Evolutionary conservation across 2,329 filamentous ascomycete genomes (phyloP), one percentile per base, ranked within the genome.

Genomic region (Teratosphaeria zuluensis): DNA sequence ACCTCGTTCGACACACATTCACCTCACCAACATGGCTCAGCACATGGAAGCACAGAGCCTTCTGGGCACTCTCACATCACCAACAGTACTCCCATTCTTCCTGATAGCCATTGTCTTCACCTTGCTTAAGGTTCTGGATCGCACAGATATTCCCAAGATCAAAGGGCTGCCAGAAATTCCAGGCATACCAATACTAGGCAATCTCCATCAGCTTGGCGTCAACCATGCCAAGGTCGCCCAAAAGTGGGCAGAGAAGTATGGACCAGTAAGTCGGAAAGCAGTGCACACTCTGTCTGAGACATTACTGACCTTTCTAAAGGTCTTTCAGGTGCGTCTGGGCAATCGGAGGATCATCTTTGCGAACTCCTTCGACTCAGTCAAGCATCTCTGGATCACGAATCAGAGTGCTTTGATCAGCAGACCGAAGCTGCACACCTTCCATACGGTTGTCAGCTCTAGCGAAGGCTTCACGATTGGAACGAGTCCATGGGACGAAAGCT

Each of bases 401-500:
- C 88, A 91, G 66, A 89, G 88, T 0, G 81, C 88, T 0, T 76
- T 92, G 59, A 90, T 91, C 66, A 91, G 87, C 0, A 82, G 89
- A 1, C 89, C 89, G 0, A 89, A 80, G 28, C 82, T 91, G 54
- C 88, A 92, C 72, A 92, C 89, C 0, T 92, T 92, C 72, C 89
- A 92, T 73, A 88, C 81, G 4, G 86, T 92, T 3, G 86, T 91
- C 2, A 90, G 88, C 1, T 84, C 80, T 35, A 89, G 86, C 0
- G 86, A 90, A 65, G 88, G 88, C 5, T 88, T 90, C 72, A 92
- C 89, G 0, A 90, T 94, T 61, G 89, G 89, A 1, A 90, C 89
- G 0, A 91, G 88, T 0, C 89, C 89, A 0, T 94, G 89, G 86
- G 88, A 92, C 62, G 88, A 90, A 55, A 89, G 85, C 1, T 90